Evolutionary conservation across 257 asterid species (phyloP), one percentile per base, ranked within the genome.

Genomic region (Cinchona pubescens): DNA sequence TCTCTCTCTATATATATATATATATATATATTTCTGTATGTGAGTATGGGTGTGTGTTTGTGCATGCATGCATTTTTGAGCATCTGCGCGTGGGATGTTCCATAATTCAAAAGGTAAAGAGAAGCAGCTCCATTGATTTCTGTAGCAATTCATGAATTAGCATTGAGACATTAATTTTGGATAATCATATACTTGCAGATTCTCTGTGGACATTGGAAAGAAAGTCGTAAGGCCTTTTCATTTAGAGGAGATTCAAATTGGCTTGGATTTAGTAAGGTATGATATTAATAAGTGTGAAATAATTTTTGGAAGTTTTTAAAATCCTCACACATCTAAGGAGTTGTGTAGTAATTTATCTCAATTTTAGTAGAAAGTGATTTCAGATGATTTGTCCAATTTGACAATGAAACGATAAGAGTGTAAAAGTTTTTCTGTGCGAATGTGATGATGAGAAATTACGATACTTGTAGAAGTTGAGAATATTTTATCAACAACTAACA

Each of bases 201-300:
- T 66, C 66, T 88, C 4, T 90, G 97, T 76, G 97, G 97, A 72
- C 79, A 75, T 46, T 94, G 99, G 99, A 82, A 71, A 75, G 90
- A 88, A 51, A 70, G 87, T 80, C 76, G 81, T 78, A 94, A 86
- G 77, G 84, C 83, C 6, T 90, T 92, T 82, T 90, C 97, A 0
- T 92, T 89, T 78, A 83, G 97, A 83, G 99, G 99, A 62, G 97
- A 94, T 85, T 92, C 99, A 42, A 92, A 94, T 84, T 94, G 99
- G 97, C 99, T 94, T 56, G 97, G 99, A 60, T 94, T 94, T 81
- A 85, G 91, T 83, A 94, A 94, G 97, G 98, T 94, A 78, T 67
- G 72, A 51, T 13, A 27, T 30, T 23, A 10, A 2, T 12, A 18
- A 5, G 37, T 46, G 16, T 37, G 29, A 14, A 25, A 69, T 56